phyloP scores from a whole-genome alignment of 2,329 filamentous ascomycete genomes.

The Cladosporium halotolerans region DNA sequence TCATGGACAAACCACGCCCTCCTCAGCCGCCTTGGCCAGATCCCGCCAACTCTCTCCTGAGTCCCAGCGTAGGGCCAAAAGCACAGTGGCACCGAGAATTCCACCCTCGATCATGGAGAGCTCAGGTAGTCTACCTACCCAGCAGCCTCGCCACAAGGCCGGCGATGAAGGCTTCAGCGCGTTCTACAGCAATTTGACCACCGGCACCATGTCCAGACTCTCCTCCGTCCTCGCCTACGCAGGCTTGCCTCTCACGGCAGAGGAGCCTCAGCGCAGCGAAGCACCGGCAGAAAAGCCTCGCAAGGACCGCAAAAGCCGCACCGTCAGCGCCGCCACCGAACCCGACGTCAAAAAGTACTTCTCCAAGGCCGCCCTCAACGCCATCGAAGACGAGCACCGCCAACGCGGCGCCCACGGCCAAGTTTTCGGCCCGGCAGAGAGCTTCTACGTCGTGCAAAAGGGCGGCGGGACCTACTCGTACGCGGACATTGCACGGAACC shows the following conservation, averaged over 20 bases:
- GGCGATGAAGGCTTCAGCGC: constrained; percentile 67
- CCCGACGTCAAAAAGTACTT: constrained; percentile 80
- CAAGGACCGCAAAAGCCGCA: constrained; percentile 16
- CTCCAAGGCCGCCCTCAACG: constrained; percentile 75
- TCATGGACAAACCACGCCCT: constrained; percentile 17
- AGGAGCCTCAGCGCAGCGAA: constrained; percentile 21
- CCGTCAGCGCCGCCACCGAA: constrained; percentile 27
- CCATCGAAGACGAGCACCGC: constrained; percentile 59
- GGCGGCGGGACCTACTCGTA: constrained; percentile 90
- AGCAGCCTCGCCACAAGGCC: constrained; percentile 15
- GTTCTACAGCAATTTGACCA: constrained; percentile 82
- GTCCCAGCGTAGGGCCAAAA: constrained; percentile 19
- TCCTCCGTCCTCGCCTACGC: constrained; percentile 90
- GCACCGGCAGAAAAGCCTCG: constrained; percentile 25
- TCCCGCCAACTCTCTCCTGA: constrained; percentile 27
- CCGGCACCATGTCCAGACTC: constrained; percentile 77
- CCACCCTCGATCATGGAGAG: constrained; percentile 28
- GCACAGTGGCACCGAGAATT: constrained; percentile 18
- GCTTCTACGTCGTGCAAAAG: constrained; percentile 91
- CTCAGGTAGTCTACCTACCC: constrained; percentile 7
- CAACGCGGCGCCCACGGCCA: constrained; percentile 46
- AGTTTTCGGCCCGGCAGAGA: constrained; percentile 50
- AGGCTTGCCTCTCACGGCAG: constrained; percentile 63
- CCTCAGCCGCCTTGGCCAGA: constrained; percentile 25
- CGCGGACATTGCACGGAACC: constrained; percentile 62